Evolutionary conservation across 108 stramenopile species (phyloP).

Genomic region (Hondaea fermentalgiana): DNA sequence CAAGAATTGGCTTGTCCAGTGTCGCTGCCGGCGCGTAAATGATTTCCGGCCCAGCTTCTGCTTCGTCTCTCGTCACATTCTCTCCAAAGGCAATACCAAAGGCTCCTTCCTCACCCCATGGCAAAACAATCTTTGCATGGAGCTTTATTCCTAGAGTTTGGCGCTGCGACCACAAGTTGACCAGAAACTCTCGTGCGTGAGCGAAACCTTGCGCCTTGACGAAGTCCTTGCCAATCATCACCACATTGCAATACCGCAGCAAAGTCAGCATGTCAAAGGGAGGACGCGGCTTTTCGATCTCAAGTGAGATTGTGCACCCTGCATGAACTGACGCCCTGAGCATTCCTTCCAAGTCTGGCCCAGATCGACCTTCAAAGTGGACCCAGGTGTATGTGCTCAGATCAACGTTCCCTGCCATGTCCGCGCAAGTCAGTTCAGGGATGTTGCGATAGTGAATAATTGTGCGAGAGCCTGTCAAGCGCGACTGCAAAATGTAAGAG

Average conservation of each 20-base stretch:
- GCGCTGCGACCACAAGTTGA: not conserved
- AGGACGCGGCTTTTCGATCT: not conserved
- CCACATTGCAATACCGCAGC: not conserved
- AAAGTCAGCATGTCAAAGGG: not conserved
- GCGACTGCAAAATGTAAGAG: constrained; percentile 3
- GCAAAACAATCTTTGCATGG: not conserved
- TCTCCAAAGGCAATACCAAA: not conserved
- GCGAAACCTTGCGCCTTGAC: not conserved
- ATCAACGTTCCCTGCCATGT: not conserved
- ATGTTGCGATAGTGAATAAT: not conserved
- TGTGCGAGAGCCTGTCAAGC: not conserved
- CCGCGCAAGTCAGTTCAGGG: not conserved
- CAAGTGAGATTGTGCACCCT: not conserved
- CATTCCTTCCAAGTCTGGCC: not conserved
- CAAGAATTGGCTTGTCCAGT: not conserved
- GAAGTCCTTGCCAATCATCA: not conserved
- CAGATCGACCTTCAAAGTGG: not conserved
- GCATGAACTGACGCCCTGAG: not conserved
- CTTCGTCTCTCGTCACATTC: not conserved
- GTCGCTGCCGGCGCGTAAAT: not conserved
- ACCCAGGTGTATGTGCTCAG: not conserved
- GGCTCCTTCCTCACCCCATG: not conserved
- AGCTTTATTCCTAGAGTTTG: not conserved
- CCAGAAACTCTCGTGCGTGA: not conserved
- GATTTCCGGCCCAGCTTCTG: not conserved